Conservation (phyloP, 345 rosid species). For the Boechera stricta region DNA sequence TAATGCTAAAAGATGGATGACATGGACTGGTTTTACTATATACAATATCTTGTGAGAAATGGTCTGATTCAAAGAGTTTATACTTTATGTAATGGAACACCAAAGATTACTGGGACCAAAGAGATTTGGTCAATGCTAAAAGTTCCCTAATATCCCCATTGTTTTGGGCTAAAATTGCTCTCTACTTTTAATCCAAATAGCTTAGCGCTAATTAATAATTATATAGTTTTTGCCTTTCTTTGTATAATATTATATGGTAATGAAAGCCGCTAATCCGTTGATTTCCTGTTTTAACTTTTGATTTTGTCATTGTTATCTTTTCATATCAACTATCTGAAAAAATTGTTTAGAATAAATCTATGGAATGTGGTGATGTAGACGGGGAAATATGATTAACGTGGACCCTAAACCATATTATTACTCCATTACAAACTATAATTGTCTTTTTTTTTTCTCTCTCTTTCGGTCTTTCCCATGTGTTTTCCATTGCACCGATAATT, state of each 20-base stretch:
- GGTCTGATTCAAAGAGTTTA: slow-evolving; percentile 19
- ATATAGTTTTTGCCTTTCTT: slow-evolving; percentile 13
- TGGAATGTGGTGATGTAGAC: slow-evolving; percentile 53
- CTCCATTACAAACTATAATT: not conserved
- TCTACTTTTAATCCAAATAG: slow-evolving; percentile 29
- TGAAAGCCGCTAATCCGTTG: slow-evolving; percentile 14
- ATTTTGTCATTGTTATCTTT: not conserved
- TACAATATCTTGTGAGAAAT: not conserved
- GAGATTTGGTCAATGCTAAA: slow-evolving; percentile 41
- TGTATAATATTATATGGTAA: not conserved
- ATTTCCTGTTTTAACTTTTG: not conserved
- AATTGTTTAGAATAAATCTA: slow-evolving; percentile 21
- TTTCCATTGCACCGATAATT: not conserved
- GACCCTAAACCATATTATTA: slow-evolving; percentile 46
- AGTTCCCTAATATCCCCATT: slow-evolving; percentile 14
- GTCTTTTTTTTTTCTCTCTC: not conserved
- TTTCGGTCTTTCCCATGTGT: not conserved
- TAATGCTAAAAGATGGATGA: not conserved
- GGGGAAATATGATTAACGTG: slow-evolving; percentile 55
- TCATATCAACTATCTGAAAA: not conserved
- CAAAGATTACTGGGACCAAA: slow-evolving; percentile 36
- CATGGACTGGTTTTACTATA: not conserved
- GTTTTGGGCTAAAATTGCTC: slow-evolving; percentile 43
- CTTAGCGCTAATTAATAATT: slow-evolving; percentile 4
- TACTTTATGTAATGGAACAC: slow-evolving; percentile 33